phyloP scores from a whole-genome alignment of 1,284 basidiomycete species.

The Calocybe gambosa region DNA sequence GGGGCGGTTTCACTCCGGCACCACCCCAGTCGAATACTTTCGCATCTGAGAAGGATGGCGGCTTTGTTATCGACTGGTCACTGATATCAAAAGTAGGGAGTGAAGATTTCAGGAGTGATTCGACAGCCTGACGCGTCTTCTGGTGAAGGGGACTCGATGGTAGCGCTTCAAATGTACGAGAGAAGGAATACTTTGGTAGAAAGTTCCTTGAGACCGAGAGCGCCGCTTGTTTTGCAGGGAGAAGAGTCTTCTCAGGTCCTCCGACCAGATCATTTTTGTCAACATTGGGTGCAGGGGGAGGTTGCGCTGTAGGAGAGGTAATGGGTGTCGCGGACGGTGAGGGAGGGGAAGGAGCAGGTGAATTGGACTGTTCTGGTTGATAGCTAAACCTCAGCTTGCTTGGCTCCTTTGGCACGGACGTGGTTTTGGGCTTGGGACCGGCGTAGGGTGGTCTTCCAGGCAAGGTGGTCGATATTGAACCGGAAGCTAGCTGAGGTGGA shows the following conservation, averaged over 20 bases:
- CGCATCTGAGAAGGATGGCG: constrained; percentile 12
- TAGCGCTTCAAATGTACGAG: not conserved
- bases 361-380: constrained; percentile 33
- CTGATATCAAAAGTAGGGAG: constrained; percentile 32
- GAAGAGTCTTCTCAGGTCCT: constrained; percentile 1
- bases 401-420: constrained; percentile 56
- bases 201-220: constrained; percentile 18
- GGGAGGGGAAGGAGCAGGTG: constrained; percentile 18
- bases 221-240: constrained; percentile 28
- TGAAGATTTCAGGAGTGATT: constrained; percentile 32
- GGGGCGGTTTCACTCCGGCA: constrained; percentile 31
- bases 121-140: constrained; percentile 28
- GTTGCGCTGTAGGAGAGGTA: not conserved
- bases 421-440: constrained; percentile 25
- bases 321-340: constrained; percentile 15
- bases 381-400: constrained; percentile 68
- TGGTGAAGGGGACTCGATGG: constrained; percentile 9
- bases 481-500: constrained; percentile 1
- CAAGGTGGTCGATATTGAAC: constrained; percentile 5
- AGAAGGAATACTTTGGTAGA: constrained; percentile 20
- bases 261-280: not conserved
- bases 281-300: not conserved
- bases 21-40: constrained; percentile 25
- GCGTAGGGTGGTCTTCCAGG: constrained; percentile 13
- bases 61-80: not conserved